Evolutionary conservation across 768 basidiomycete genomes (phyloP).

Genomic region (Termitomyces sp.): DNA sequence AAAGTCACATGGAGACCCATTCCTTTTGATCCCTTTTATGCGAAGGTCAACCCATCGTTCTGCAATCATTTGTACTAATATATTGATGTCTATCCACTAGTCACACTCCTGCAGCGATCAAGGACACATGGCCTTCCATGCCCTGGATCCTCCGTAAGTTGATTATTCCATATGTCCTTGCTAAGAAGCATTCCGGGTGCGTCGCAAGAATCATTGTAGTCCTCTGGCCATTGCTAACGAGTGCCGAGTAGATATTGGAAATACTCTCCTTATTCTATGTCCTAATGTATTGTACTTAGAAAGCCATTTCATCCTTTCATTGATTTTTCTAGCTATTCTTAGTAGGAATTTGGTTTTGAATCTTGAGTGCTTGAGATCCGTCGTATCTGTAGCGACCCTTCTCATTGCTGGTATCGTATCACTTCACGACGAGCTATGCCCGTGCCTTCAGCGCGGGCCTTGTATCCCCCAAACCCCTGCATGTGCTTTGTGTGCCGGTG

Average conservation of each 20-base stretch:
- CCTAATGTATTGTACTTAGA: constrained; percentile 6
- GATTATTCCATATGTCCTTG: constrained; percentile 31
- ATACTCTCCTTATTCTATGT: constrained; percentile 29
- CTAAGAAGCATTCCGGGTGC: constrained; percentile 30
- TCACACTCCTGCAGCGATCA: constrained; percentile 34
- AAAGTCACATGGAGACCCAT: constrained; percentile 29
- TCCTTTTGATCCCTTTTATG: constrained; percentile 32
- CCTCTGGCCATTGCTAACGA: background rate
- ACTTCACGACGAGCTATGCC: too few relatives aligned
- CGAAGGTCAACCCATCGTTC: constrained; percentile 21
- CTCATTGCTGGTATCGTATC: too few relatives aligned
- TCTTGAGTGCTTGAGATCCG: too few relatives aligned
- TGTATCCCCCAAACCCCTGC: too few relatives aligned
- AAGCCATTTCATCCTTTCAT: too few relatives aligned
- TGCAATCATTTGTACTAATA: too few relatives aligned
- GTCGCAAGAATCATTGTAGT: background rate
- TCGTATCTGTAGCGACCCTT: too few relatives aligned
- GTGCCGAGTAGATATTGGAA: constrained; percentile 30
- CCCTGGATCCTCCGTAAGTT: constrained; percentile 35
- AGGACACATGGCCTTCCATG: constrained; percentile 32
- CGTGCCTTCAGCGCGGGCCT: too few relatives aligned
- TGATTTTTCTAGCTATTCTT: too few relatives aligned
- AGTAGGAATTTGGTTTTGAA: too few relatives aligned
- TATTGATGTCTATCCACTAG: constrained; percentile 12
- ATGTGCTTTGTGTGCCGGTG: too few relatives aligned